A percentile compares a stretch with the other conserved stretches of the same genome.
Evolutionary conservation across 139 green algal genomes (phyloP).

Genomic region (Chlorella vulgaris): DNA sequence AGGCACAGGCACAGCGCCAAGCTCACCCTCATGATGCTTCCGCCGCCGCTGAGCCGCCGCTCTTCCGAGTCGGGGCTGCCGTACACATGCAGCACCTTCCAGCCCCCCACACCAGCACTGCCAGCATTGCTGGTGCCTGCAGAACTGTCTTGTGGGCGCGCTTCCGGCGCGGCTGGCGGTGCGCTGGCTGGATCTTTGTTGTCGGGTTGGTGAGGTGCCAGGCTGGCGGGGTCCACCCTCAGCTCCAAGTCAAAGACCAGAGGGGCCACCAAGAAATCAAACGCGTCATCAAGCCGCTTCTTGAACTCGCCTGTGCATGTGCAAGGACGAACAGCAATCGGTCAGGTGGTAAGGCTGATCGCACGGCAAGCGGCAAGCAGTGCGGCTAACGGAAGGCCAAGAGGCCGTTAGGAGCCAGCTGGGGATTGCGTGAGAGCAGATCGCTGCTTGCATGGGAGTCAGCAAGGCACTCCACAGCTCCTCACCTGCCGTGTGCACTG

Average conservation of each 20-base stretch:
- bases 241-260: conserved; percentile 50
- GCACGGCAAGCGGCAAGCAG: neutral
- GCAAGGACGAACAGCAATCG: neutral
- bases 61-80: conserved; percentile 25
- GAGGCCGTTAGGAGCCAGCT: too few species aligned
- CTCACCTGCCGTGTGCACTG: conserved; percentile 38
- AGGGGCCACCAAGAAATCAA: conserved; percentile 40
- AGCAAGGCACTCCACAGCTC: neutral
- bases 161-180: too few species aligned
- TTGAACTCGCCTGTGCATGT: conserved; percentile 33
- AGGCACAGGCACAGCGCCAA: neutral
- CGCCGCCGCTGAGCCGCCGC: conserved; percentile 1
- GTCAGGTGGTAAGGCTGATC: neutral
- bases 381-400: neutral
- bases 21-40: conserved; percentile 28
- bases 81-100: conserved; percentile 34
- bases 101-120: conserved; percentile 5
- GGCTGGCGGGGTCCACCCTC: conserved; percentile 13
- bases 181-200: too few species aligned
- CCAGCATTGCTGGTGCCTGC: neutral
- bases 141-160: neutral
- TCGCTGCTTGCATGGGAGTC: neutral
- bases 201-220: too few species aligned
- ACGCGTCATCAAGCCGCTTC: conserved; percentile 30
- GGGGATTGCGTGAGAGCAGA: too few species aligned